A percentile compares a stretch with the other conserved stretches of the same genome.
phyloP scores from a whole-genome alignment of 1,284 basidiomycete genomes.

The Xanthoconium separans region DNA sequence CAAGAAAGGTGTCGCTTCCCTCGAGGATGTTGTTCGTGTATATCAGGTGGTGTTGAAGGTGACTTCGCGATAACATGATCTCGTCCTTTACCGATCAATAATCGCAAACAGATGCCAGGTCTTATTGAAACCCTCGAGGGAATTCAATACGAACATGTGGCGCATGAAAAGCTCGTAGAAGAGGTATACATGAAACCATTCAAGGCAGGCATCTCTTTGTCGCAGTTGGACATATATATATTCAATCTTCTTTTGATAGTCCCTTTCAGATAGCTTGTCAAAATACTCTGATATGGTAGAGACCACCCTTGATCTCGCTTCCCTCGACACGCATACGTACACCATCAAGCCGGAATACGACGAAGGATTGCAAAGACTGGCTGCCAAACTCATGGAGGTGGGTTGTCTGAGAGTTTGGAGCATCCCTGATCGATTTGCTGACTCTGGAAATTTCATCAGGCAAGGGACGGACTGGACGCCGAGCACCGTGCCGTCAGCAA shows the following conservation, averaged over 20 bases:
- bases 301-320: slow-evolving; percentile 89
- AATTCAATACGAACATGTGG: slow-evolving; percentile 48
- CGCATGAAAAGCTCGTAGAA: slow-evolving; percentile 57
- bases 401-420: background rate
- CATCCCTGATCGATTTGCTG: background rate
- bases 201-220: slow-evolving; percentile 42
- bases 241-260: slow-evolving; percentile 39
- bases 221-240: background rate
- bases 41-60: slow-evolving; percentile 86
- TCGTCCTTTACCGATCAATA: background rate
- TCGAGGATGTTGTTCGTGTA: slow-evolving; percentile 95
- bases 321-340: slow-evolving; percentile 83
- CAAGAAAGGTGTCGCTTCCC: slow-evolving; percentile 77
- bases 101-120: slow-evolving; percentile 63
- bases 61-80: background rate
- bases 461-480: slow-evolving; percentile 80
- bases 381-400: slow-evolving; percentile 64
- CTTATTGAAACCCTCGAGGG: slow-evolving; percentile 65
- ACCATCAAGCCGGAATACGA: slow-evolving; percentile 95
- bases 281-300: slow-evolving; percentile 96
- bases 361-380: slow-evolving; percentile 68
- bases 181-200: slow-evolving; percentile 67
- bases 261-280: slow-evolving; percentile 59
- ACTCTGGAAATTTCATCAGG: slow-evolving; percentile 29
- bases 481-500: slow-evolving; percentile 77